Evolutionary conservation across 371 early-diverging fungal species (phyloP).

Genomic region (Mycotypha africana): DNA sequence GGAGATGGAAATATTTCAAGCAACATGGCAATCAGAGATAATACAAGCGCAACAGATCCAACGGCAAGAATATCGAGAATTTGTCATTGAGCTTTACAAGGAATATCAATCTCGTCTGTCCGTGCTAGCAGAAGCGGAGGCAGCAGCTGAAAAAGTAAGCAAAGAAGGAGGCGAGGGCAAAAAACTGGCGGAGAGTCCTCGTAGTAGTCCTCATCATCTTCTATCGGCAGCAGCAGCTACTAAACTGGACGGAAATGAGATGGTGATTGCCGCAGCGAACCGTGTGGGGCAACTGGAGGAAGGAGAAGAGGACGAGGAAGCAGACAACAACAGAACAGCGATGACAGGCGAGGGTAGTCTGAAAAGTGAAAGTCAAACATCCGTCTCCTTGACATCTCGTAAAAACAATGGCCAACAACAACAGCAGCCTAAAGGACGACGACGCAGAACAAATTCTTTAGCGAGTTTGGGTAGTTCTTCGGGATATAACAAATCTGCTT

Average conservation of each 20-base stretch:
- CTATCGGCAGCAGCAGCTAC: slow-evolving; percentile 7
- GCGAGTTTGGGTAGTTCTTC: slow-evolving; percentile 1
- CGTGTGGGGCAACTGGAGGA: slow-evolving; percentile 19
- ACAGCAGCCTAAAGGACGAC: too few species aligned
- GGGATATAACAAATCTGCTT: too few species aligned
- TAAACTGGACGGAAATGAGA: slow-evolving; percentile 48
- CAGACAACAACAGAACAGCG: too few species aligned
- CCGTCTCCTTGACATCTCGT: not conserved
- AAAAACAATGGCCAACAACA: too few species aligned
- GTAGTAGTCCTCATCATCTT: too few species aligned
- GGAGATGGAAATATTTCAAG: slow-evolving; percentile 58
- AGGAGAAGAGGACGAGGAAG: not conserved
- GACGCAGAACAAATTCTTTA: not conserved
- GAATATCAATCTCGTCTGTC: slow-evolving; percentile 41
- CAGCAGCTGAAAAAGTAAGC: too few species aligned
- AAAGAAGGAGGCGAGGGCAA: too few species aligned
- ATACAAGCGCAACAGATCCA: slow-evolving; percentile 55
- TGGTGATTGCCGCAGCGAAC: slow-evolving; percentile 38
- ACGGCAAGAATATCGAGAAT: slow-evolving; percentile 61
- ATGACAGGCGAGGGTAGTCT: not conserved
- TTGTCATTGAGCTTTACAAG: slow-evolving; percentile 60
- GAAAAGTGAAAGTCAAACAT: not conserved
- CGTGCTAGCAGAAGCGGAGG: slow-evolving; percentile 13
- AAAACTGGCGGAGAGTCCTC: too few species aligned
- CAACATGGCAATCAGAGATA: slow-evolving; percentile 58